Conservation (phyloP, 805 yeast species). For the Kuraishia ogatae region DNA sequence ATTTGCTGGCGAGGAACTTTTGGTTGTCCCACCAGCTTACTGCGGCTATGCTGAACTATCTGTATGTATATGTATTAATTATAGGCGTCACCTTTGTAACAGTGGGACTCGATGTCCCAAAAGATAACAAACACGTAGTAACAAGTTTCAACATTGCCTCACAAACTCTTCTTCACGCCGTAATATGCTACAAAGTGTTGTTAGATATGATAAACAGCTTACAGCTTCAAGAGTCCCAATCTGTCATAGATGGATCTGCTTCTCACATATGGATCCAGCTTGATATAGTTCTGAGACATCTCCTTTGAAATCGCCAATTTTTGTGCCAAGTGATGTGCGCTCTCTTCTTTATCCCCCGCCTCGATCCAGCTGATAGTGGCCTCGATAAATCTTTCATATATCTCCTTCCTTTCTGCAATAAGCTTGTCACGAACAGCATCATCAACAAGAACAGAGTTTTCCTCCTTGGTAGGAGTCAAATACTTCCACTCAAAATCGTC, state of each 20-base stretch:
- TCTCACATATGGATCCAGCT: slow-evolving; percentile 75
- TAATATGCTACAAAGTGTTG: background rate
- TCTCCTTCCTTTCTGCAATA: slow-evolving; percentile 34
- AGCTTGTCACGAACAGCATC: slow-evolving; percentile 30
- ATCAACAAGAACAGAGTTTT: slow-evolving; percentile 42
- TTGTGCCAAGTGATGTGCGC: slow-evolving; percentile 39
- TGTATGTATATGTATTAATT: background rate
- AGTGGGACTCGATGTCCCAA: background rate
- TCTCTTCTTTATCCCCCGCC: slow-evolving; percentile 40
- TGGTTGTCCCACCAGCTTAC: too few species aligned
- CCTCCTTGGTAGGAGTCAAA: slow-evolving; percentile 48
- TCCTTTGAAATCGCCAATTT: slow-evolving; percentile 43
- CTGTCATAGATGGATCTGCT: slow-evolving; percentile 76
- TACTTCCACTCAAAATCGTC: slow-evolving; percentile 52
- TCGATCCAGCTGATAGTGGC: slow-evolving; percentile 78
- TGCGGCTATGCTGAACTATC: background rate
- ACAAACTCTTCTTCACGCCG: background rate
- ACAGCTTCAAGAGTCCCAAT: slow-evolving; percentile 36
- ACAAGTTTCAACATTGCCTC: background rate
- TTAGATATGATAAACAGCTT: background rate
- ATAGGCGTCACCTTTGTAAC: background rate
- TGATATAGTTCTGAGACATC: slow-evolving; percentile 54
- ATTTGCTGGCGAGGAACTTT: too few species aligned
- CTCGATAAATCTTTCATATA: slow-evolving; percentile 46
- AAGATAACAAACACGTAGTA: background rate